Evolutionary conservation across 768 basidiomycete genomes (phyloP).

Genomic region (Trametes punicea): DNA sequence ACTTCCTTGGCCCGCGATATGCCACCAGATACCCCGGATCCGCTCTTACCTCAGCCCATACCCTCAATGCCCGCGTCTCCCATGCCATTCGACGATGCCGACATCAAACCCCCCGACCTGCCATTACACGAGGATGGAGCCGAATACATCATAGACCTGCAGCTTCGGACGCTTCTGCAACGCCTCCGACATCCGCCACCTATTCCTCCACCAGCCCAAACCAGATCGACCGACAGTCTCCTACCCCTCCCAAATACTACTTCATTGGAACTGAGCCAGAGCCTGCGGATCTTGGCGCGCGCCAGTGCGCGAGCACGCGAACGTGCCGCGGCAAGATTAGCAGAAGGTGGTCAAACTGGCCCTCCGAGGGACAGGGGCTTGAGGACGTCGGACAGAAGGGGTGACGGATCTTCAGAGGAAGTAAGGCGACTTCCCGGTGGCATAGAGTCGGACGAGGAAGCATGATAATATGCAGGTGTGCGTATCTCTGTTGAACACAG

Average conservation of each 20-base stretch:
- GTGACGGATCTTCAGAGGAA: constrained; percentile 36
- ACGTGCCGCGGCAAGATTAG: constrained; percentile 20
- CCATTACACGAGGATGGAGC: constrained; percentile 26
- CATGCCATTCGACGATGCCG: constrained; percentile 6
- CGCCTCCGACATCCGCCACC: constrained; percentile 57
- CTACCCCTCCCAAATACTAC: constrained; percentile 36
- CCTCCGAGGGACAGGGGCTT: background rate
- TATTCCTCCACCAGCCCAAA: constrained; percentile 23
- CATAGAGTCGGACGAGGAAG: constrained; percentile 23
- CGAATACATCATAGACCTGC: constrained; percentile 62
- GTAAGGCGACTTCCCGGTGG: constrained; percentile 32
- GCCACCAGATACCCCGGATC: constrained; percentile 42
- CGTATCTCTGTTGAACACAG: background rate
- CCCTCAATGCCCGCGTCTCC: constrained; percentile 29
- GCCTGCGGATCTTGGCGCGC: constrained; percentile 43
- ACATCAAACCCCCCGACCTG: constrained; percentile 15
- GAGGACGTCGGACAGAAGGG: constrained; percentile 19
- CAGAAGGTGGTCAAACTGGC: constrained; percentile 24
- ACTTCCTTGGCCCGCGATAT: constrained; percentile 42
- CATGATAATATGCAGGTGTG: constrained; percentile 8
- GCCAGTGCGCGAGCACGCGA: constrained; percentile 43
- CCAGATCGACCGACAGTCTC: constrained; percentile 7
- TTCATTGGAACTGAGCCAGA: constrained; percentile 48
- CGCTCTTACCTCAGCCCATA: constrained; percentile 31
- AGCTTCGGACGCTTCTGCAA: constrained; percentile 47